Evolutionary conservation across 768 basidiomycete species (phyloP).

Genomic region (Suillus fuscotomentosus): DNA sequence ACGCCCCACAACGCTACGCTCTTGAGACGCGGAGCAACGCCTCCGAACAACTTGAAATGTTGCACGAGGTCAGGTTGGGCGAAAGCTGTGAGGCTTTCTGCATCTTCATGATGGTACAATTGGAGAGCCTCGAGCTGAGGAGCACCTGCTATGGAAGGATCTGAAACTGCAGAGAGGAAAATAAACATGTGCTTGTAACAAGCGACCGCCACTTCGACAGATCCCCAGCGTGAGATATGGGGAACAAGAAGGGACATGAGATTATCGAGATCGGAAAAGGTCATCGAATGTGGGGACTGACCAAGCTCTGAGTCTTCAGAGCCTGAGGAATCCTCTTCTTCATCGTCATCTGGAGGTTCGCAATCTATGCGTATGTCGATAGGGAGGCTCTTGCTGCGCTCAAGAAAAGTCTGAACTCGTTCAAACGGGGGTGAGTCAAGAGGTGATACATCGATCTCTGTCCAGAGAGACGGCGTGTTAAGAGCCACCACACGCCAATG

Average conservation of each 20-base stretch:
- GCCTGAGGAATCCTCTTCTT: constrained; percentile 17
- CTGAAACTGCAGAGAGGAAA: constrained; percentile 42
- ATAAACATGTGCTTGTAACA: constrained; percentile 46
- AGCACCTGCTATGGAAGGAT: constrained; percentile 40
- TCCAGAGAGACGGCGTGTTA: constrained; percentile 58
- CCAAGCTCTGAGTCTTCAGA: constrained; percentile 27
- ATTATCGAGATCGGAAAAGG: constrained; percentile 18
- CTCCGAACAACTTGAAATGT: constrained; percentile 51
- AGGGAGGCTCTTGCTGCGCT: constrained; percentile 53
- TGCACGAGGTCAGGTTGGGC: constrained; percentile 24
- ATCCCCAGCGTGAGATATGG: constrained; percentile 53
- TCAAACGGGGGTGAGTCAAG: constrained; percentile 41
- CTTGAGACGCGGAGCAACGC: constrained; percentile 49
- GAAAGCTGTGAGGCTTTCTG: constrained; percentile 30
- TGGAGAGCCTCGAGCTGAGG: constrained; percentile 52
- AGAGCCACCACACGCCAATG: constrained; percentile 58
- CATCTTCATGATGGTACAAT: constrained; percentile 56
- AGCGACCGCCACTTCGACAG: constrained; percentile 45
- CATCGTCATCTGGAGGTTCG: constrained; percentile 27
- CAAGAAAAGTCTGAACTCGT: constrained; percentile 42
- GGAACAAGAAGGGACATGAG: constrained; percentile 45
- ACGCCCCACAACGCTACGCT: constrained; percentile 62
- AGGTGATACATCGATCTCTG: constrained; percentile 29
- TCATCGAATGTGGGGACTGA: constrained; percentile 19
- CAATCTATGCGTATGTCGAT: constrained; percentile 53